A percentile compares a stretch with the other conserved stretches of the same genome.
Conservation (phyloP, 495 filamentous ascomycete genomes). For the Hypoxylon perforatum region DNA sequence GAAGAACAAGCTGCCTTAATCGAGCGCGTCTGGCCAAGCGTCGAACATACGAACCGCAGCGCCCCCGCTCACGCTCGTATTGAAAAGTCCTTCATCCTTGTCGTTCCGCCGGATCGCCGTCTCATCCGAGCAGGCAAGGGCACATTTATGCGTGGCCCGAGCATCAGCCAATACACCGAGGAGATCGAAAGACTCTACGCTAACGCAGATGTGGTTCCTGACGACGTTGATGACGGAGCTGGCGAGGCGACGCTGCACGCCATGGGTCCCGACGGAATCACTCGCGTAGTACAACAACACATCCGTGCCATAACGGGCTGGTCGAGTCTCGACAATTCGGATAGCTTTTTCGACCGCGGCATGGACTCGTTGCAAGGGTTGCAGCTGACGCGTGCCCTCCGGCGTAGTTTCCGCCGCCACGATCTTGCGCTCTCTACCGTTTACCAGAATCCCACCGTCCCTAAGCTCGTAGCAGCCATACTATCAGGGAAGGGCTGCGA, state of each 20-base stretch:
- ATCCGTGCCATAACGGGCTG: slow-evolving; percentile 10
- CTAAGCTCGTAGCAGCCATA: slow-evolving; percentile 38
- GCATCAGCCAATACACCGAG: slow-evolving; percentile 59
- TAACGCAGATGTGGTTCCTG: slow-evolving; percentile 23
- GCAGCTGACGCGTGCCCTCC: slow-evolving; percentile 37
- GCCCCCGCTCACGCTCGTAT: slow-evolving; percentile 59
- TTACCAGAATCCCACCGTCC: slow-evolving; percentile 32
- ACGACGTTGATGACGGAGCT: background rate
- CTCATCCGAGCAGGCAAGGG: slow-evolving; percentile 67
- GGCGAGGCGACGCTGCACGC: background rate
- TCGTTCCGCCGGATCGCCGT: slow-evolving; percentile 61
- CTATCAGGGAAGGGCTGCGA: too few relatives aligned
- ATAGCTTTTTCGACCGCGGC: slow-evolving; percentile 56
- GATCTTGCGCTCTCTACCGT: slow-evolving; percentile 36
- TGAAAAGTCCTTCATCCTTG: slow-evolving; percentile 50
- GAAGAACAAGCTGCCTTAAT: slow-evolving; percentile 45
- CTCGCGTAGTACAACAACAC: background rate
- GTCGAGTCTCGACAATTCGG: slow-evolving; percentile 29
- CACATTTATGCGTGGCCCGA: slow-evolving; percentile 59
- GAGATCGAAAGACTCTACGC: slow-evolving; percentile 65
- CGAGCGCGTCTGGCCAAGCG: slow-evolving; percentile 53
- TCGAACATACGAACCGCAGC: slow-evolving; percentile 57
- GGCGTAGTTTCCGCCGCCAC: slow-evolving; percentile 20
- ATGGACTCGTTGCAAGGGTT: slow-evolving; percentile 60
- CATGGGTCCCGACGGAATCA: background rate